Percentiles rank a stretch among this genome's conserved stretches.
These are phyloP conservation scores for Ajuga reptans DNA, from an alignment of 305 asterid genomes.

Conservation along the genomic window DNA sequence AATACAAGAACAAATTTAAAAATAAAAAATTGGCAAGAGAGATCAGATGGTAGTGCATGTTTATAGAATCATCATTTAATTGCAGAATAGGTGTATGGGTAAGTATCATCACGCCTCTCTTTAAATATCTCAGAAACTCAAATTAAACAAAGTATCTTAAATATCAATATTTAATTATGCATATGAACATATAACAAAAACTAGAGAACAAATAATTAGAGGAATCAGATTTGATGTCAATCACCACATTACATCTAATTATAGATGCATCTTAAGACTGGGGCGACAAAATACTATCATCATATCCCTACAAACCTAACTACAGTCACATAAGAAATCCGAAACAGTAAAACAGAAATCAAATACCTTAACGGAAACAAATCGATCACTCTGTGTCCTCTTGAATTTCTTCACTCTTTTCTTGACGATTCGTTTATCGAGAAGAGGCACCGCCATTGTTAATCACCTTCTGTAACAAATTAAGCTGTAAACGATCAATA, in stretches of 20 bases:
- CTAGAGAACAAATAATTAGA: background rate
- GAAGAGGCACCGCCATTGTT: slow-evolving; percentile 46
- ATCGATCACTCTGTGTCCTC: slow-evolving; percentile 46
- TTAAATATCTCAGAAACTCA: background rate
- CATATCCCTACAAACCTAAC: background rate
- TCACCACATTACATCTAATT: slow-evolving; percentile 48
- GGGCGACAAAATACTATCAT: slow-evolving; percentile 44
- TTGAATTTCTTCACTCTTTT: slow-evolving; percentile 47
- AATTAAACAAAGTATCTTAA: background rate
- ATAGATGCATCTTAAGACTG: slow-evolving; percentile 45
- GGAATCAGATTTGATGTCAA: slow-evolving; percentile 46
- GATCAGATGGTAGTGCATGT: slow-evolving; percentile 78
- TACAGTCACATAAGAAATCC: background rate
- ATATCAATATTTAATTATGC: no score
- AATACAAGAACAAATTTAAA: background rate
- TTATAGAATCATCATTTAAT: slow-evolving; percentile 42
- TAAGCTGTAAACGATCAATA: background rate
- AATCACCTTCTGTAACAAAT: slow-evolving; percentile 20
- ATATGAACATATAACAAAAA: background rate
- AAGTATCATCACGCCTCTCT: slow-evolving; percentile 37
- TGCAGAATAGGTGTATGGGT: slow-evolving; percentile 39
- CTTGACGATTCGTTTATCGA: slow-evolving; percentile 36
- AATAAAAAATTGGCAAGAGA: slow-evolving; percentile 9
- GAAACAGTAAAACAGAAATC: background rate
- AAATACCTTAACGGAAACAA: slow-evolving; percentile 36